Conservation (phyloP, 306 rosid genomes). For the Mimosa bimucronata region DNA sequence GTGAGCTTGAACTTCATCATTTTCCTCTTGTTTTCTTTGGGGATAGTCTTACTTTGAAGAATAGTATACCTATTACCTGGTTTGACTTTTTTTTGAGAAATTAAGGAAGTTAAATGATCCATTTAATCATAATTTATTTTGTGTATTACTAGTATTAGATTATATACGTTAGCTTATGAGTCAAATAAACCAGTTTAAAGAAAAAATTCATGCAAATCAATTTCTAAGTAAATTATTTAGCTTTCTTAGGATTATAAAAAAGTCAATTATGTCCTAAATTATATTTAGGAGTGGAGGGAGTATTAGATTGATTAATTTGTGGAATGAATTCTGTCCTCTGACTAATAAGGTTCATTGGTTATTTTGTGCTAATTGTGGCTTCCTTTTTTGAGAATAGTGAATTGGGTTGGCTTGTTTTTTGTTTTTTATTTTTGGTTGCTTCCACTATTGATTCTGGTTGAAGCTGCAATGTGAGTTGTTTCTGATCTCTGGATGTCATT, state of each 20-base stretch:
- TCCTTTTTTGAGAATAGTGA: neutral
- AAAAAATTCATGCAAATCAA: too few relatives aligned
- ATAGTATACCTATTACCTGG: too few relatives aligned
- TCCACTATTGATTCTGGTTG: neutral
- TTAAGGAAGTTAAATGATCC: too few relatives aligned
- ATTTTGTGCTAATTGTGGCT: neutral
- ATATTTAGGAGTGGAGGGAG: too few relatives aligned
- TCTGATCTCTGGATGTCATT: neutral
- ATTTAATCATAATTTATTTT: too few relatives aligned
- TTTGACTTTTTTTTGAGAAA: too few relatives aligned
- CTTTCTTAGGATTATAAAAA: too few relatives aligned
- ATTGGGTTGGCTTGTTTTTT: neutral
- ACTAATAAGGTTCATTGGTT: neutral
- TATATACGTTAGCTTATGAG: too few relatives aligned
- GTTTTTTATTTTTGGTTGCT: neutral
- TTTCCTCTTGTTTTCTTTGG: neutral
- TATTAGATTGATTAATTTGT: neutral
- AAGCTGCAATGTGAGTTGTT: neutral
- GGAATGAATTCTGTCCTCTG: neutral
- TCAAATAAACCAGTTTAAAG: too few relatives aligned
- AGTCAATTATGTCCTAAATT: too few relatives aligned
- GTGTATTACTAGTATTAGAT: too few relatives aligned
- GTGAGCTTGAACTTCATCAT: slow-evolving; percentile 33
- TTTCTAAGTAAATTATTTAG: too few relatives aligned
- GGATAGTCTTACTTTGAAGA: neutral